A percentile compares a stretch with the other conserved stretches of the same genome.
Conservation (phyloP, 805 yeast genomes). For the Suhomyces sp. region DNA sequence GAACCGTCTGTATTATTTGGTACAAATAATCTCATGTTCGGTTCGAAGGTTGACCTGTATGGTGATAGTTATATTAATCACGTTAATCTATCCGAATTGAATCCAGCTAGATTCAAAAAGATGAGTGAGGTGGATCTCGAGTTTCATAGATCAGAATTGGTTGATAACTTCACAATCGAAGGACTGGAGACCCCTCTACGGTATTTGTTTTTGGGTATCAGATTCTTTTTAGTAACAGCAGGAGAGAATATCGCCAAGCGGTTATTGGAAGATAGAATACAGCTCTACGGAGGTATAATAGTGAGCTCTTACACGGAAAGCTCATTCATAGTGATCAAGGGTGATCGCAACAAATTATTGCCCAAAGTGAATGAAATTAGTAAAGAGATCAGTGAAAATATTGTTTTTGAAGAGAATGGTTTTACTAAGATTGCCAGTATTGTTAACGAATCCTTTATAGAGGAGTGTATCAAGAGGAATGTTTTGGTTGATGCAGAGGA, state of each 20-base stretch:
- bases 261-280: conserved; percentile 26
- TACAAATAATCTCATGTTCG: conserved; percentile 13
- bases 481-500: conserved; percentile 32
- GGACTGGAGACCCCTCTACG: conserved; percentile 19
- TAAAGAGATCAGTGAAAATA: conserved; percentile 10
- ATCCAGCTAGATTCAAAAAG: conserved; percentile 13
- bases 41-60: conserved; percentile 48
- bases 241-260: conserved; percentile 1
- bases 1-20: conserved; percentile 60
- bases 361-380: conserved; percentile 15
- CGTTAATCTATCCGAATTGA: conserved; percentile 15
- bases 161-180: conserved; percentile 13
- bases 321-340: conserved; percentile 40
- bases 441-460: conserved; percentile 34
- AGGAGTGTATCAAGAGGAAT: conserved; percentile 24
- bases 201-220: conserved; percentile 36
- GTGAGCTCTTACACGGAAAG: conserved; percentile 22
- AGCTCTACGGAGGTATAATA: conserved; percentile 46
- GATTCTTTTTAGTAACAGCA: conserved; percentile 28
- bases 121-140: conserved; percentile 14
- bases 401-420: conserved; percentile 13
- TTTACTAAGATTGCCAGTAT: conserved; percentile 30
- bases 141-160: conserved; percentile 7
- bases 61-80: conserved; percentile 60
- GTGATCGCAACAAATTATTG: conserved; percentile 6